These are phyloP conservation scores for Aspergillus arachidicola DNA, from an alignment of 2,329 filamentous ascomycete species.

Conservation along the genomic window DNA sequence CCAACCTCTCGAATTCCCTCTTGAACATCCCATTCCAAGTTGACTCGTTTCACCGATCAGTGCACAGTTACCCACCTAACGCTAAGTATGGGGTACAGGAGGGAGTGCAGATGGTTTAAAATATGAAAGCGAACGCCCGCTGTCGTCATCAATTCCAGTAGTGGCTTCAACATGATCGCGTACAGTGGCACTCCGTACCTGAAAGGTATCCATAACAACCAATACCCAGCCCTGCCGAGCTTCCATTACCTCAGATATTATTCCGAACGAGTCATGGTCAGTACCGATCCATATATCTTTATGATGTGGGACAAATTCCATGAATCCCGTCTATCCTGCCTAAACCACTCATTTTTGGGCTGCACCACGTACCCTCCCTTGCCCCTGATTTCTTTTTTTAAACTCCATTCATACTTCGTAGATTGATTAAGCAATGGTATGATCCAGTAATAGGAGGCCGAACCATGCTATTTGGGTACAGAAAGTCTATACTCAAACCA, in stretches of 20 bases:
- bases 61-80: not conserved
- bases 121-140: not conserved
- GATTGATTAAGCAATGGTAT: not conserved
- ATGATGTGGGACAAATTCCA: not conserved
- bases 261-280: not conserved
- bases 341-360: not conserved
- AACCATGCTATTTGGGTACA: not conserved
- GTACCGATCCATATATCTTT: not conserved
- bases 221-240: not conserved
- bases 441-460: not conserved
- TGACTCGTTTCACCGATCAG: not conserved
- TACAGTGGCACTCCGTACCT: not conserved
- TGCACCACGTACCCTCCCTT: not conserved
- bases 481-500: not conserved
- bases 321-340: not conserved
- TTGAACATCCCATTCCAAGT: not conserved
- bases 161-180: not conserved
- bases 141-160: not conserved
- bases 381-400: conserved; percentile 3
- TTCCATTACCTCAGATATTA: not conserved
- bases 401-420: not conserved
- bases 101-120: not conserved
- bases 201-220: not conserved
- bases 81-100: not conserved
- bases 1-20: not conserved